Evolutionary conservation across 2,329 filamentous ascomycete species (phyloP).

Genomic region (Penicillium expansum): DNA sequence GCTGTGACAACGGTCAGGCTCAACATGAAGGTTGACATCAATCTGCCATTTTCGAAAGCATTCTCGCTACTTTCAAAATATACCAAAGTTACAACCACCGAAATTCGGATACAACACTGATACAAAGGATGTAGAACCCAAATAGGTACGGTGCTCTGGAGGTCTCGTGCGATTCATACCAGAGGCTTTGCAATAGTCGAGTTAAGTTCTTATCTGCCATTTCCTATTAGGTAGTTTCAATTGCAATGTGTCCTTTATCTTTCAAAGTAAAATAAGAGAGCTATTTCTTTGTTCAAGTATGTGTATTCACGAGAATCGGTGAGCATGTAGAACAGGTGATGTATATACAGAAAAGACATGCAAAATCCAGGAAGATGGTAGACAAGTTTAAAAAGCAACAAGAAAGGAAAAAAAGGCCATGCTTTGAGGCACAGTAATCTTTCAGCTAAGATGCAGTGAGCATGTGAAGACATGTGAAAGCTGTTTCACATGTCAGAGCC

Average conservation of each 20-base stretch:
- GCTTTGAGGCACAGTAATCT: not conserved
- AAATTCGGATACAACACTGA: too few species aligned
- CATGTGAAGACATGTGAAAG: slow-evolving; percentile 7
- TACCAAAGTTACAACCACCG: too few species aligned
- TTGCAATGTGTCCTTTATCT: not conserved
- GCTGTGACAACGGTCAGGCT: too few species aligned
- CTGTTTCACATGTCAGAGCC: slow-evolving; percentile 20
- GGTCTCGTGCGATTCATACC: not conserved
- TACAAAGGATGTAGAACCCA: too few species aligned
- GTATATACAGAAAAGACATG: slow-evolving; percentile 9
- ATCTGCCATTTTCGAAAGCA: too few species aligned
- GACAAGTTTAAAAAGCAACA: not conserved
- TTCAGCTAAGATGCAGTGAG: not conserved
- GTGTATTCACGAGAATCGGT: slow-evolving; percentile 1
- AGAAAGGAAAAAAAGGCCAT: not conserved
- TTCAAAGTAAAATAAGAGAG: not conserved
- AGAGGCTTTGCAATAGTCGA: not conserved
- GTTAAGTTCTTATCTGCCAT: too few species aligned
- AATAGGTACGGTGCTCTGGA: too few species aligned
- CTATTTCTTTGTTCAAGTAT: not conserved
- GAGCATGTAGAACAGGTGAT: not conserved
- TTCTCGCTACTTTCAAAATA: too few species aligned
- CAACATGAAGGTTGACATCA: too few species aligned
- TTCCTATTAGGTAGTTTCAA: not conserved
- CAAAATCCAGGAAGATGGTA: slow-evolving; percentile 1